Conservation (phyloP, 2,329 filamentous ascomycete genomes). For the Helotiales sp. region DNA sequence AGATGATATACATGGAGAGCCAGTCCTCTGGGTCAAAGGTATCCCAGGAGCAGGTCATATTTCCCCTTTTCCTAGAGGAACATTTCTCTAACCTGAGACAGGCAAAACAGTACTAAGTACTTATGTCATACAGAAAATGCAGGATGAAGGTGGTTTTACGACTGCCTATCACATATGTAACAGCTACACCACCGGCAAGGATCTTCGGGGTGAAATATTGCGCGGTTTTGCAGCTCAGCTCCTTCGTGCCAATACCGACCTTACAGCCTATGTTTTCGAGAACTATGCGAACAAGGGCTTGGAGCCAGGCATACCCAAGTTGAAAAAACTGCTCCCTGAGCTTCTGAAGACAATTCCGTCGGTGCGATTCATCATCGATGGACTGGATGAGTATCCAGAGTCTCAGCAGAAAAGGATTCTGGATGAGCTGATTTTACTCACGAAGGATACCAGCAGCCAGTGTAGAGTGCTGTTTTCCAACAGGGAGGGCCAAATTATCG, state of each 20-base stretch:
- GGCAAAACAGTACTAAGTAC: slow-evolving; percentile 15
- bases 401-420: slow-evolving; percentile 7
- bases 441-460: not conserved
- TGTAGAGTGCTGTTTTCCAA: slow-evolving; percentile 17
- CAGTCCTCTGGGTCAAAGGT: slow-evolving; percentile 19
- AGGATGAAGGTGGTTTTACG: slow-evolving; percentile 1
- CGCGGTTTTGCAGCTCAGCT: slow-evolving; percentile 10
- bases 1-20: slow-evolving; percentile 5
- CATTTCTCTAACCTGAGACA: not conserved
- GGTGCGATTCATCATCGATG: slow-evolving; percentile 13
- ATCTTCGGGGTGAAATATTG: slow-evolving; percentile 12
- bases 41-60: slow-evolving; percentile 17
- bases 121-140: slow-evolving; percentile 7
- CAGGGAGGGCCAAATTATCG: slow-evolving; percentile 10
- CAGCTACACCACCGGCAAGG: slow-evolving; percentile 7
- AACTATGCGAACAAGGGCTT: slow-evolving; percentile 11
- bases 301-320: not conserved
- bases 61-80: not conserved
- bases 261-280: slow-evolving; percentile 7
- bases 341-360: slow-evolving; percentile 1
- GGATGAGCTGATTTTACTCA: slow-evolving; percentile 1
- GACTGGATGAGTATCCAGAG: slow-evolving; percentile 15
- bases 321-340: slow-evolving; percentile 5
- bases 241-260: not conserved
- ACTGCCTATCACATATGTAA: slow-evolving; percentile 16